Evolutionary conservation across 2,329 filamentous ascomycete species (phyloP).

Genomic region (Lasiodiplodia gonubiensis): DNA sequence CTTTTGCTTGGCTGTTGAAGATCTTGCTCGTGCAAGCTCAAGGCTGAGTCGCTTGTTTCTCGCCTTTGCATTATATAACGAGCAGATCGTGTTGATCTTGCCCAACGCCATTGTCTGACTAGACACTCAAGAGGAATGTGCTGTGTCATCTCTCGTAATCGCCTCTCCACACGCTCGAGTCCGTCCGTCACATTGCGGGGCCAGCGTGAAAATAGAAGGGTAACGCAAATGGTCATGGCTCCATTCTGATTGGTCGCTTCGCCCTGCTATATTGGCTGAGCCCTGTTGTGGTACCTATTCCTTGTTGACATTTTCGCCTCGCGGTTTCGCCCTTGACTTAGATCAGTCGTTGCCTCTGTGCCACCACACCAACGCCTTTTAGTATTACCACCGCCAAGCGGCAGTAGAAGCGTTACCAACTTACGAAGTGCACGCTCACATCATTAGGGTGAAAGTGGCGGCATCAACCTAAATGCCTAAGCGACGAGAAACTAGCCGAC

Average conservation of each 20-base stretch:
- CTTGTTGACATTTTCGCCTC: not conserved
- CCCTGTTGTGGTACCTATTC: not conserved
- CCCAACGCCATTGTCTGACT: not conserved
- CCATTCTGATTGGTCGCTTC: not conserved
- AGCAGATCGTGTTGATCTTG: conserved; percentile 15
- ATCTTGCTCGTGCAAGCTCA: conserved; percentile 6
- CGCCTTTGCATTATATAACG: not conserved
- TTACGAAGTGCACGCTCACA: not conserved
- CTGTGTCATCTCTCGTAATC: not conserved
- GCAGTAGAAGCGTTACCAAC: not conserved
- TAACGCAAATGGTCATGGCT: not conserved
- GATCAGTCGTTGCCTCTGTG: no score
- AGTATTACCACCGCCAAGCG: no score
- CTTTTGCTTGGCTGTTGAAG: conserved; percentile 12
- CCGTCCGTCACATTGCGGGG: not conserved
- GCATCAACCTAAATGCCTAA: not conserved
- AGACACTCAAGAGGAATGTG: not conserved
- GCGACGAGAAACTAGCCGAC: no score
- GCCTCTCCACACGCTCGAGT: not conserved
- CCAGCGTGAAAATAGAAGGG: not conserved
- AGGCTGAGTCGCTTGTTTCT: conserved; percentile 13
- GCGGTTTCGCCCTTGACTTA: not conserved
- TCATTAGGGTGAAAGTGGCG: not conserved
- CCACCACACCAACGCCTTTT: no score
- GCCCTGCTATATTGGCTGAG: not conserved